Conservation (phyloP, 352 stramenopile genomes). For the Phytophthora fragariaefolia region DNA sequence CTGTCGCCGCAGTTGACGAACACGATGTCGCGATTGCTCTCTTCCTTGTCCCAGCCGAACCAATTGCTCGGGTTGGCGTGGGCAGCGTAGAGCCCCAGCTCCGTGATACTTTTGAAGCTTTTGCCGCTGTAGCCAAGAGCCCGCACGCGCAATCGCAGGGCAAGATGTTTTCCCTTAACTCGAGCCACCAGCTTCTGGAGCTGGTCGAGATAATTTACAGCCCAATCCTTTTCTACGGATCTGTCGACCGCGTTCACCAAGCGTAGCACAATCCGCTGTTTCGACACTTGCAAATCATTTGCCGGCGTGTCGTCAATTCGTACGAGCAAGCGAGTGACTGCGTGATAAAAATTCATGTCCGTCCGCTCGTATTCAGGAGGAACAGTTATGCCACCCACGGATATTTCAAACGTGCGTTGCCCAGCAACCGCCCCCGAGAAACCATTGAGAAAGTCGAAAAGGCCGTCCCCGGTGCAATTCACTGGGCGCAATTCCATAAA, state of each 20-base stretch:
- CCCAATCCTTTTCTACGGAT: conserved; percentile 36
- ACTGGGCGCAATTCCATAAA: conserved; percentile 43
- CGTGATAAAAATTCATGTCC: conserved; percentile 39
- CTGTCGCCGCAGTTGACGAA: conserved; percentile 27
- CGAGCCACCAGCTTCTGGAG: conserved; percentile 20
- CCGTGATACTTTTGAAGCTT: conserved; percentile 34
- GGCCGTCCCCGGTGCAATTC: conserved; percentile 41
- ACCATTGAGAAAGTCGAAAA: conserved; percentile 48
- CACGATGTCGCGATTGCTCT: conserved; percentile 22
- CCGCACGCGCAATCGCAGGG: conserved; percentile 33
- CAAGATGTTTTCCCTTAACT: conserved; percentile 34
- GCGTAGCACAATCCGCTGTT: conserved; percentile 37
- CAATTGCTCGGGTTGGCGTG: conserved; percentile 37
- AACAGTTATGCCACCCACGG: conserved; percentile 15
- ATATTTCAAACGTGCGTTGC: conserved; percentile 51
- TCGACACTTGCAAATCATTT: conserved; percentile 13
- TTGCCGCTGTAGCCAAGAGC: conserved; percentile 14
- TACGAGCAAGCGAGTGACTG: conserved; percentile 30
- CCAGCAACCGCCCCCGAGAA: conserved; percentile 35
- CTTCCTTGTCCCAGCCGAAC: conserved; percentile 44
- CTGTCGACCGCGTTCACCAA: conserved; percentile 27
- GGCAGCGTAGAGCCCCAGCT: conserved; percentile 43
- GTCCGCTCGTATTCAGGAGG: conserved; percentile 6
- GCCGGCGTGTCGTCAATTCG: conserved; percentile 16
- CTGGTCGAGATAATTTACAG: conserved; percentile 30